A percentile compares a stretch with the other conserved stretches of the same genome.
These are phyloP conservation scores for Calonectria multiphialidica DNA, from an alignment of 2,329 filamentous ascomycete genomes.

Conservation along the genomic window DNA sequence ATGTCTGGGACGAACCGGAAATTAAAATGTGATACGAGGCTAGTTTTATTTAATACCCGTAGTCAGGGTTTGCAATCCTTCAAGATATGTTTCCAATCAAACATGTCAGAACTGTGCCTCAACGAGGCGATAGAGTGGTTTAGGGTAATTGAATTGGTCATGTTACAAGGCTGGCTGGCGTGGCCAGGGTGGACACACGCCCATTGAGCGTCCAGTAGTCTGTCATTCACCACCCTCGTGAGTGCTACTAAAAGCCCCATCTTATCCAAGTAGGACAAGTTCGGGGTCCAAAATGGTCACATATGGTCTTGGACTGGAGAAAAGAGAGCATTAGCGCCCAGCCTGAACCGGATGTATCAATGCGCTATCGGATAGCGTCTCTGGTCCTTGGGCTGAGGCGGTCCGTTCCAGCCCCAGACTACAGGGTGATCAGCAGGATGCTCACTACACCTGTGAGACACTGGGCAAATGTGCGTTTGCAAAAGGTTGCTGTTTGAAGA, in stretches of 20 bases:
- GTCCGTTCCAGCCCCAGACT: neutral
- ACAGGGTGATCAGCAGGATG: neutral
- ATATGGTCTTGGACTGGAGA: neutral
- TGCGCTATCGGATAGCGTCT: neutral
- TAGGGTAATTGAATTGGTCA: neutral
- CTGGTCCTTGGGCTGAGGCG: neutral
- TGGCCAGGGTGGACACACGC: neutral
- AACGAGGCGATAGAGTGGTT: neutral
- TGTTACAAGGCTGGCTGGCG: neutral
- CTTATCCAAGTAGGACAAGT: no score
- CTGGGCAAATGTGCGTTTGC: neutral
- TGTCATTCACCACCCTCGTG: neutral
- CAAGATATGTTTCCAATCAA: neutral
- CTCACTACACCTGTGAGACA: no score
- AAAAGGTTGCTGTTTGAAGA: neutral
- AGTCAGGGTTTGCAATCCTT: neutral
- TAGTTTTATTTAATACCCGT: neutral
- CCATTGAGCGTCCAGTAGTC: neutral
- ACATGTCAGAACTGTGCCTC: neutral
- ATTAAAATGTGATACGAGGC: neutral
- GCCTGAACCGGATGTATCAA: neutral
- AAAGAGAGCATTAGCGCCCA: neutral
- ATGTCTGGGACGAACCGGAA: neutral
- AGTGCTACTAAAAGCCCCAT: neutral
- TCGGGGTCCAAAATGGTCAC: neutral